These are phyloP conservation scores for Fagus crenata DNA, from an alignment of 306 rosid genomes.

Conservation along the genomic window DNA sequence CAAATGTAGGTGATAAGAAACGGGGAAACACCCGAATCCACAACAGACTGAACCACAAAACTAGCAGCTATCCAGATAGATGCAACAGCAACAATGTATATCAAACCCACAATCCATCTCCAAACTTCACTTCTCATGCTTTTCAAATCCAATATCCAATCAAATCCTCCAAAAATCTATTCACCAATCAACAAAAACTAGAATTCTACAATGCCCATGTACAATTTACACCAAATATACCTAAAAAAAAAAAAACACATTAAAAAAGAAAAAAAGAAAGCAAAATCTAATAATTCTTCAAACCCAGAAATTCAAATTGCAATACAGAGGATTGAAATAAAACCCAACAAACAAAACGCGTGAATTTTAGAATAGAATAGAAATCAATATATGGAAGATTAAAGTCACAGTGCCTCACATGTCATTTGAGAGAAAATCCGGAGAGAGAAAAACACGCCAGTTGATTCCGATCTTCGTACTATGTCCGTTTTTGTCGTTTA, in stretches of 20 bases:
- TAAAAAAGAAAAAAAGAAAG: not conserved
- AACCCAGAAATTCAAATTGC: not conserved
- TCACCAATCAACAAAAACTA: too few species aligned
- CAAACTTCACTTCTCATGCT: constrained; percentile 55
- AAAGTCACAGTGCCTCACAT: not conserved
- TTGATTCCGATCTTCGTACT: not conserved
- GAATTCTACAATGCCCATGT: constrained; percentile 32
- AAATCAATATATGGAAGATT: not conserved
- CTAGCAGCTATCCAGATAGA: constrained; percentile 99
- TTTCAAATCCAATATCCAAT: constrained; percentile 27
- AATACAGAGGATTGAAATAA: not conserved
- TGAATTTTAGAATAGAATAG: not conserved
- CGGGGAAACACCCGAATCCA: constrained; percentile 88
- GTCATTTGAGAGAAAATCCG: not conserved
- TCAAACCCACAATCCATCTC: constrained; percentile 83
- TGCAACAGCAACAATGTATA: constrained; percentile 76
- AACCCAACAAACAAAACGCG: too few species aligned
- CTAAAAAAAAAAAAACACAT: not conserved
- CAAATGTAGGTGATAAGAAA: constrained; percentile 87
- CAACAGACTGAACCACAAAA: constrained; percentile 94
- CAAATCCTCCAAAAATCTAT: too few species aligned
- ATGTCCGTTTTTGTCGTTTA: not conserved
- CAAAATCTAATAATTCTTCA: not conserved
- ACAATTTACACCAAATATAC: constrained; percentile 35
- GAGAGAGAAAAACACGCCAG: not conserved